phyloP scores from a whole-genome alignment of 2,329 filamentous ascomycete species.

The Madurella fahalii region DNA sequence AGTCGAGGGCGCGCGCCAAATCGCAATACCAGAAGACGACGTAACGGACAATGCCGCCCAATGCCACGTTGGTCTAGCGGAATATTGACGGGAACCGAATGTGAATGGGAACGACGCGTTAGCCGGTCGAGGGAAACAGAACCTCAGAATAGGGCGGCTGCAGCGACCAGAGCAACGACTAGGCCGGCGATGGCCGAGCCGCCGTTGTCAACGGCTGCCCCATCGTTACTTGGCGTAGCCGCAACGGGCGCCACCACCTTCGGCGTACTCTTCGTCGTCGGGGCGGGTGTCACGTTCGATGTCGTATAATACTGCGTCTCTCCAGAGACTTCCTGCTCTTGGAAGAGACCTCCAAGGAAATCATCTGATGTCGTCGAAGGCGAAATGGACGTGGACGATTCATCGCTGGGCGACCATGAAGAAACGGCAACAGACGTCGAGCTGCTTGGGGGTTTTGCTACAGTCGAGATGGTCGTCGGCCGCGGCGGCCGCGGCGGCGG shows the following conservation, averaged over 20 bases:
- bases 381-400: constrained; percentile 22
- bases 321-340: constrained; percentile 38
- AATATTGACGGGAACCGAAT: constrained; percentile 15
- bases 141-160: constrained; percentile 44
- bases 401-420: constrained; percentile 23
- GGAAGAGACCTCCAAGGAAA: constrained; percentile 46
- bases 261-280: constrained; percentile 12
- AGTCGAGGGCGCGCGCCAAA: too few relatives aligned
- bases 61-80: background rate
- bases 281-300: background rate
- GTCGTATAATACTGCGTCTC: background rate
- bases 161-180: constrained; percentile 52
- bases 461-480: constrained; percentile 14
- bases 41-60: too few relatives aligned
- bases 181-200: constrained; percentile 51
- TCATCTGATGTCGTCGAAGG: constrained; percentile 16
- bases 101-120: constrained; percentile 9
- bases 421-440: constrained; percentile 4
- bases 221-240: constrained; percentile 40
- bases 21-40: too few relatives aligned
- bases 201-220: constrained; percentile 41
- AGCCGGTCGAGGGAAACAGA: background rate
- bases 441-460: constrained; percentile 5
- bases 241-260: constrained; percentile 22
- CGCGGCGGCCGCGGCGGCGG: constrained; percentile 17